Evolutionary conservation across 2,329 filamentous ascomycete genomes (phyloP), one percentile per base, ranked within the genome.

Genomic region (Neopestalotiopsis rosae): DNA sequence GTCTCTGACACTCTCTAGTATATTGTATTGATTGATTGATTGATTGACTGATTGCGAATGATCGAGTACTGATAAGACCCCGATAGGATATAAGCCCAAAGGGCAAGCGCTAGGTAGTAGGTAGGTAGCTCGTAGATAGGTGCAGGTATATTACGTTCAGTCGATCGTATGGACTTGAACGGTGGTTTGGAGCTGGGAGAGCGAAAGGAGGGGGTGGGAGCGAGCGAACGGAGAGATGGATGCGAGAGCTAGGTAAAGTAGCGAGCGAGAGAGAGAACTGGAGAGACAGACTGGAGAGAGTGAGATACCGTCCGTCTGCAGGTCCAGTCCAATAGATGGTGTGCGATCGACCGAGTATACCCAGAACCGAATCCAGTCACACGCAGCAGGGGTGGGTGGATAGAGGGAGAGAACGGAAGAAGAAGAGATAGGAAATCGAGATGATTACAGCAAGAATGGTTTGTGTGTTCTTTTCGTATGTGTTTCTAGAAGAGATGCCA

Each of bases 61-160:
- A 52, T 17, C 17, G 45, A 52, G 45, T 52, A n/a, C 45, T 24
- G 45, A 52, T 52, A 52, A 52, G 45, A 17, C 45, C n/a, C 45
- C 45, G 45, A 52, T 52, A 52, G 45, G 45, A 52, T 52, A 52
- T 52, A 52, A 52, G 45, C 45, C 45, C 45, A 52, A 52, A n/a
- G 20, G 34, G 34, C 34, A 38, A 38, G 34, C 34, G 34, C 34
- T 38, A 38, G 34, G 10, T 38, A 7, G 34, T 38, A 38, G 34
- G 34, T 38, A 38, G 34, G 34, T 38, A 38, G 24, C 24, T 28
- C 24, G 24, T 28, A 28, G 24, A 28, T 28, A 28, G 42, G 42
- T 49, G 42, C n/a, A 49, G 45, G 45, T 52, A n/a, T n/a, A 52
- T n/a, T 52, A 52, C 45, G 45, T 52, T 52, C 45, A 52, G 45